Evolutionary conservation across 257 asterid genomes (phyloP), one percentile per base, ranked within the genome.

Genomic region (Knoxia roxburghii): DNA sequence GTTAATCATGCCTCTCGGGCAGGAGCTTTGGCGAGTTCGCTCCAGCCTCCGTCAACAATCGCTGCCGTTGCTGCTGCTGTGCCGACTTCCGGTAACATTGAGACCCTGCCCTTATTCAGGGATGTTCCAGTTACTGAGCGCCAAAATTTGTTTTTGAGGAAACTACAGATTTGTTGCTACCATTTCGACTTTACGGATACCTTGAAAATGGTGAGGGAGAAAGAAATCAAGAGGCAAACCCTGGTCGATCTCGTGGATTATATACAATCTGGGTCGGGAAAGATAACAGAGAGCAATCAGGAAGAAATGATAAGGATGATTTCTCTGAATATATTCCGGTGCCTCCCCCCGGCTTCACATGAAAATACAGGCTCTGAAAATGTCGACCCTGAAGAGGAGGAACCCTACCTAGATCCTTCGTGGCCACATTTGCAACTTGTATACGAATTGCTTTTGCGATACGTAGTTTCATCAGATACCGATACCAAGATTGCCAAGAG

Each of bases 361-460:
- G 94, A 89, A 65, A 80, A 81, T 71, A 78, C 86, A 0, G 90
- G 89, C 18, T 76, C 86, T 2, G 95, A 85, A 73, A 71, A 39
- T 64, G 33, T 69, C 20, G 96, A 89, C 15, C 73, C 84, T 2
- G 95, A 90, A 8, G 96, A 86, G 72, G 95, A 89, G 59, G 95
- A 91, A 5, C 85, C 85, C 0, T 85, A 67, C 72, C 77, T 85
- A 0, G 96, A 87, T 53, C 95, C 95, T 15, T 72, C 91, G 0
- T 91, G 98, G 97, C 86, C 86, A 18, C 97, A 90, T 78, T 76
- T 90, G 26, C 93, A 88, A 69, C 82, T 84, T 26, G 83, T 82
- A 11, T 88, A 86, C 24, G 97, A 90, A 64, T 76, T 90, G 76
- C 84, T 90, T 1, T 61, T 88, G 79, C 79, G 93, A 17, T 90